phyloP scores from a whole-genome alignment of 2,329 filamentous ascomycete species.

The Rutstroemia sp. region DNA sequence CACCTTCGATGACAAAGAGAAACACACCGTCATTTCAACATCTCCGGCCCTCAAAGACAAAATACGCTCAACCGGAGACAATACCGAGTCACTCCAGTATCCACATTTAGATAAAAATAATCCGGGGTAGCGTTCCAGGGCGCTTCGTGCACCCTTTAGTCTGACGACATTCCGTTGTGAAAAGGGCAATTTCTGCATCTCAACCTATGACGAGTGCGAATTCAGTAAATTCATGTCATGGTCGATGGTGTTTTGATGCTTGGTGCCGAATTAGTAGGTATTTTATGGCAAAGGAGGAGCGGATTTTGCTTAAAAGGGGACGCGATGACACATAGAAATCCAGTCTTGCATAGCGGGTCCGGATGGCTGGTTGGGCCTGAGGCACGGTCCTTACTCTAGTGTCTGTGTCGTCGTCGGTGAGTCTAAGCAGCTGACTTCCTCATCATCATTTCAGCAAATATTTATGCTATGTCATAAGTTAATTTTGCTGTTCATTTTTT shows the following conservation, averaged over 20 bases:
- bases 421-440: too few species aligned
- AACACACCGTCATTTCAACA: background rate
- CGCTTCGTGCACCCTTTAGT: background rate
- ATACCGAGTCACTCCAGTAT: background rate
- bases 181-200: background rate
- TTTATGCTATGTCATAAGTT: too few species aligned
- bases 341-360: background rate
- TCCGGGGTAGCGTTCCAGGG: background rate
- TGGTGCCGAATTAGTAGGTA: background rate
- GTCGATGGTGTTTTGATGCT: background rate
- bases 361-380: background rate
- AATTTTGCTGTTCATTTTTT: too few species aligned
- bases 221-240: background rate
- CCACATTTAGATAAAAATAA: background rate
- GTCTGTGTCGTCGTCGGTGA: too few species aligned
- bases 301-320: background rate
- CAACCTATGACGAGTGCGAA: background rate
- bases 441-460: too few species aligned
- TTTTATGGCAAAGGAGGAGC: background rate
- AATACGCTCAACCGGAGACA: background rate
- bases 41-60: background rate
- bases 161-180: background rate
- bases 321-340: constrained; percentile 8
- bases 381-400: too few species aligned
- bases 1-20: constrained; percentile 1